These are phyloP conservation scores for Tanacetum coccineum DNA, from an alignment of 129 eudicot genomes.

Conservation along the genomic window DNA sequence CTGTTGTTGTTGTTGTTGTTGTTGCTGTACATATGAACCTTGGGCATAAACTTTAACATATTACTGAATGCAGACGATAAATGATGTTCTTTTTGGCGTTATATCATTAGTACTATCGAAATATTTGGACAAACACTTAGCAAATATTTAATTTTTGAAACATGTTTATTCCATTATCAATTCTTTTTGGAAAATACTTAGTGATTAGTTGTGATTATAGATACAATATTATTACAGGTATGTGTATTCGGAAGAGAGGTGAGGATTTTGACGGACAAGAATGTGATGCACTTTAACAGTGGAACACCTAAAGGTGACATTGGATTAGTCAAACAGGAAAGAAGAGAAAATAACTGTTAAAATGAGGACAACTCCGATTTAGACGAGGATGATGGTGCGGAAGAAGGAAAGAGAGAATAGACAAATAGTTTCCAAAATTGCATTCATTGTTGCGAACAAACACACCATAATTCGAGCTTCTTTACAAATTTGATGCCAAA, in stretches of 20 bases:
- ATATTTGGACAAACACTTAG: slow-evolving; percentile 61
- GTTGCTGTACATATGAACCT: neutral
- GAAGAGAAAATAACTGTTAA: slow-evolving; percentile 35
- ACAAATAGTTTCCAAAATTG: slow-evolving; percentile 19
- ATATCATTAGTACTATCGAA: slow-evolving; percentile 70
- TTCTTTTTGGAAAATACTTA: no score
- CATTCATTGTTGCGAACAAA: slow-evolving; percentile 27
- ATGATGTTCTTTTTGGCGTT: slow-evolving; percentile 79
- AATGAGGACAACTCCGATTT: slow-evolving; percentile 32
- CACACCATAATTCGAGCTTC: slow-evolving; percentile 24
- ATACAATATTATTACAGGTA: no score
- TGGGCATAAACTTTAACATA: neutral
- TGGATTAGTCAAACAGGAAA: slow-evolving; percentile 58
- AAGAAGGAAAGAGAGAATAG: no score
- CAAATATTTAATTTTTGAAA: no score
- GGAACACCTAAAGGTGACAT: no score
- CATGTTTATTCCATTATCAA: no score
- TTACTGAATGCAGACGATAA: slow-evolving; percentile 63
- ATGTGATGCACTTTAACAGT: no score
- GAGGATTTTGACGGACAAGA: no score
- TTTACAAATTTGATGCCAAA: slow-evolving; percentile 36
- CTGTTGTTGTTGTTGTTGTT: no score
- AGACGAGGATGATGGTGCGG: slow-evolving; percentile 41
- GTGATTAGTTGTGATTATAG: no score
- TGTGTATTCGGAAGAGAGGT: no score